A percentile compares a stretch with the other conserved stretches of the same genome.
Evolutionary conservation across 2,329 filamentous ascomycete species (phyloP).

Genomic region (Berkeleyomyces basicola): DNA sequence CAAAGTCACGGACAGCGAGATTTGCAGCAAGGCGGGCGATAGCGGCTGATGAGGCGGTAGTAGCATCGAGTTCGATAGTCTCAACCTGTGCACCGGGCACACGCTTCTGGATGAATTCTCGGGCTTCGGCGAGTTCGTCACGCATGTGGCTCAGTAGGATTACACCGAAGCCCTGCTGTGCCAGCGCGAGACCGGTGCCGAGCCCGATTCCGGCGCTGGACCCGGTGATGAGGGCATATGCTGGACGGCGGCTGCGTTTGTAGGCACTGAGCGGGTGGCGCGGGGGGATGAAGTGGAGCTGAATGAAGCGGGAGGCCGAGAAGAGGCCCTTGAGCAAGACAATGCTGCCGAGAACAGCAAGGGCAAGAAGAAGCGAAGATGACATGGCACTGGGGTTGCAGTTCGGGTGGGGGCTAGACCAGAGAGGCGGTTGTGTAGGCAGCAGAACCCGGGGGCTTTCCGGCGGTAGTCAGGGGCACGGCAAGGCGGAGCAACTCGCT

Average conservation of each 20-base stretch:
- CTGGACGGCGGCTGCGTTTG: conserved; percentile 15
- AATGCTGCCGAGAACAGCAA: neutral
- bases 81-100: neutral
- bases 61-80: neutral
- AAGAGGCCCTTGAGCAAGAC: neutral
- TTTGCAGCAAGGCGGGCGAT: neutral
- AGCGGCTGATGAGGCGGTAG: neutral
- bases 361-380: neutral
- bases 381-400: neutral
- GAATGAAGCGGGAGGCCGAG: conserved; percentile 9
- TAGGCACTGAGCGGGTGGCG: conserved; percentile 11
- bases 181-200: conserved; percentile 20
- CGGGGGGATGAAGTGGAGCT: neutral
- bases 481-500: too few relatives aligned
- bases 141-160: conserved; percentile 17
- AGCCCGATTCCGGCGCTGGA: conserved; percentile 22
- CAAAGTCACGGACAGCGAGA: conserved; percentile 19
- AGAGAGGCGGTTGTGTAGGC: neutral
- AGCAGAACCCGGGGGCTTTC: neutral
- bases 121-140: neutral
- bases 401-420: neutral
- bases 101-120: neutral
- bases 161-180: conserved; percentile 21
- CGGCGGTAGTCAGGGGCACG: neutral
- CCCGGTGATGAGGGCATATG: conserved; percentile 22